Percentiles rank a stretch among this genome's conserved stretches.
phyloP scores from a whole-genome alignment of 148 eudicot genomes.

The Chenopodium formosanum region DNA sequence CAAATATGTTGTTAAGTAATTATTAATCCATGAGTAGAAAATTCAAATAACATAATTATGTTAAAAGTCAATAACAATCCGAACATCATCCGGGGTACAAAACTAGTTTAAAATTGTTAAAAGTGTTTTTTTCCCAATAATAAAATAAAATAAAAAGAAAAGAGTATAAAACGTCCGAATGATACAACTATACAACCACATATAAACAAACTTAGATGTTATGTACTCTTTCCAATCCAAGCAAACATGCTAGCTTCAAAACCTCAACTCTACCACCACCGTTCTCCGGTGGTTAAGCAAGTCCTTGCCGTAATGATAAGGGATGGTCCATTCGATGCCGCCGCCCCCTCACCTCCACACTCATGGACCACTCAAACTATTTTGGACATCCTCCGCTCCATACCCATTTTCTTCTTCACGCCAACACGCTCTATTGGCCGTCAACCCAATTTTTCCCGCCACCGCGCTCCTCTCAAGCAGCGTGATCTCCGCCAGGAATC shows the following conservation, averaged over 20 bases:
- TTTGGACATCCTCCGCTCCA: conserved; percentile 51
- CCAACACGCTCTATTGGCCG: conserved; percentile 68
- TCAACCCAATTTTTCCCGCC: conserved; percentile 49
- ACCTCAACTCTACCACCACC: conserved; percentile 24
- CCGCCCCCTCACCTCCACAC: conserved; percentile 8
- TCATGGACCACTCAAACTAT: conserved; percentile 50
- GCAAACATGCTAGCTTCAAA: conserved; percentile 32
- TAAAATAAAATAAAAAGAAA: too few species aligned
- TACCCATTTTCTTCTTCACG: conserved; percentile 58
- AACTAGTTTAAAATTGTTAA: too few species aligned
- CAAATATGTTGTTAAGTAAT: too few species aligned
- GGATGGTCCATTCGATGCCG: conserved; percentile 44
- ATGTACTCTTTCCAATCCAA: too few species aligned
- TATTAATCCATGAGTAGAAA: too few species aligned
- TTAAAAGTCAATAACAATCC: too few species aligned
- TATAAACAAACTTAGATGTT: too few species aligned
- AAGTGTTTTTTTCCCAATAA: too few species aligned
- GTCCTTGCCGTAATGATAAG: conserved; percentile 48
- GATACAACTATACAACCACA: too few species aligned
- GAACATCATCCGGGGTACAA: too few species aligned
- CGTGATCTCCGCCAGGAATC: conserved; percentile 49
- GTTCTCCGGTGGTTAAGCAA: conserved; percentile 41
- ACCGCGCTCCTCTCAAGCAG: conserved; percentile 66
- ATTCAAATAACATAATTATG: too few species aligned
- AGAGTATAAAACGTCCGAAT: too few species aligned